Conservation (phyloP, 805 yeast genomes). For the Yarrowia deformans region DNA sequence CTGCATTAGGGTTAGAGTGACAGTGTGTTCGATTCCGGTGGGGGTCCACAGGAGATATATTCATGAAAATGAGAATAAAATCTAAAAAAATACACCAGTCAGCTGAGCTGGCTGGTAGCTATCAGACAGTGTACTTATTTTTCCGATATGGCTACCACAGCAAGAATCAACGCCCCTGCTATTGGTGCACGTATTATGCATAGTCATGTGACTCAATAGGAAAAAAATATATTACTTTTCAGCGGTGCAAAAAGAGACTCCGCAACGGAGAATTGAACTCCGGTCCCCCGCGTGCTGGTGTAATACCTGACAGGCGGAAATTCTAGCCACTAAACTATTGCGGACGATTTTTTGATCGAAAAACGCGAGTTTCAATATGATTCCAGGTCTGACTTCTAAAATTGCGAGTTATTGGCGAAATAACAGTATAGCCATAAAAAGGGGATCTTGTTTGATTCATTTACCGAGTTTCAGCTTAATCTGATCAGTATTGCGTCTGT, state of each 20-base stretch:
- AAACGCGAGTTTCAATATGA: not conserved
- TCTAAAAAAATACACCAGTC: no score
- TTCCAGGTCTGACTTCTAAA: not conserved
- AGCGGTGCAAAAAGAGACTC: not conserved
- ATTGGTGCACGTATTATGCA: no score
- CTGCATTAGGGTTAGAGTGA: slow-evolving; percentile 14
- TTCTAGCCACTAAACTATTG: slow-evolving; percentile 54
- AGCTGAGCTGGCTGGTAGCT: no score
- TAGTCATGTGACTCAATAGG: not conserved
- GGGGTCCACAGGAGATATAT: not conserved
- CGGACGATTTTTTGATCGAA: slow-evolving; percentile 10
- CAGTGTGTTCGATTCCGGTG: not conserved
- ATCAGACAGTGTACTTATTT: no score
- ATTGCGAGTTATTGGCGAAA: not conserved
- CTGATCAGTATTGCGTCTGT: not conserved
- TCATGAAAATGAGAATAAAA: no score
- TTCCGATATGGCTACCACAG: no score
- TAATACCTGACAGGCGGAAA: slow-evolving; percentile 51
- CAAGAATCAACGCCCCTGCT: no score
- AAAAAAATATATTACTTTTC: no score
- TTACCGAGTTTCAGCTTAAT: not conserved
- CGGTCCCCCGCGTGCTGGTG: slow-evolving; percentile 35
- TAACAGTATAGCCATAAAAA: no score
- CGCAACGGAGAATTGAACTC: slow-evolving; percentile 33
- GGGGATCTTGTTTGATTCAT: no score